These are phyloP conservation scores for Dendrobium catenatum DNA, from an alignment of 106 monocot species.

Conservation along the genomic window DNA sequence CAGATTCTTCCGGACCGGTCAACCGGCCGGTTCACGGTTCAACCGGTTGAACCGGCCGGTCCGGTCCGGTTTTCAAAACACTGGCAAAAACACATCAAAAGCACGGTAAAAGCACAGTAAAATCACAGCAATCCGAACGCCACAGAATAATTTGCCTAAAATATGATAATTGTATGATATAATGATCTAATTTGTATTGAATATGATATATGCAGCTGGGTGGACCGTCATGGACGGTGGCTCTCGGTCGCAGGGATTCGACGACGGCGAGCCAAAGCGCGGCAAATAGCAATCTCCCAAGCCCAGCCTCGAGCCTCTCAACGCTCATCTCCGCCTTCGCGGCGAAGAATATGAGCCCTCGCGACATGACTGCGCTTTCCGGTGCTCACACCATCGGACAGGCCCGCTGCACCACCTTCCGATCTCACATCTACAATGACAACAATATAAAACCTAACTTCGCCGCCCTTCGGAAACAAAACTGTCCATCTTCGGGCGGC, in stretches of 20 bases:
- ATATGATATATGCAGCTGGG: slow-evolving; percentile 12
- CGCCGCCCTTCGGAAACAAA: slow-evolving; percentile 21
- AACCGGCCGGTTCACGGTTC: too few relatives aligned
- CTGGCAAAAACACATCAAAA: too few relatives aligned
- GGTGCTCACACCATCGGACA: slow-evolving; percentile 42
- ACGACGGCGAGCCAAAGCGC: slow-evolving; percentile 26
- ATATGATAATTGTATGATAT: too few relatives aligned
- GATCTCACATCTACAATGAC: background rate
- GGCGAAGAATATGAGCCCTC: slow-evolving; percentile 16
- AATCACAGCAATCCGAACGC: too few relatives aligned
- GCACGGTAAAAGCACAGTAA: too few relatives aligned
- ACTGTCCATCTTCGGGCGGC: slow-evolving; percentile 28
- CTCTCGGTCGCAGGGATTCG: slow-evolving; percentile 23
- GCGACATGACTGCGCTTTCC: slow-evolving; percentile 40
- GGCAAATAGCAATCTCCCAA: slow-evolving; percentile 24
- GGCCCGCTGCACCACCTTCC: slow-evolving; percentile 17
- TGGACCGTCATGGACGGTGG: slow-evolving; percentile 26
- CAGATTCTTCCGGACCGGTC: too few relatives aligned
- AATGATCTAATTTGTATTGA: too few relatives aligned
- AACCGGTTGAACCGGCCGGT: too few relatives aligned
- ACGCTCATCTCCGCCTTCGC: slow-evolving; percentile 16
- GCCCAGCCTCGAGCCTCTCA: slow-evolving; percentile 1
- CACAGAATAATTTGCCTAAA: too few relatives aligned
- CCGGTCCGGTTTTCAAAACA: too few relatives aligned
- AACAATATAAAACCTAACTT: slow-evolving; percentile 11